A percentile compares a stretch with the other conserved stretches of the same genome.
These are phyloP conservation scores for Paecilomyces sp. DNA, from an alignment of 2,329 filamentous ascomycete genomes.

Conservation along the genomic window DNA sequence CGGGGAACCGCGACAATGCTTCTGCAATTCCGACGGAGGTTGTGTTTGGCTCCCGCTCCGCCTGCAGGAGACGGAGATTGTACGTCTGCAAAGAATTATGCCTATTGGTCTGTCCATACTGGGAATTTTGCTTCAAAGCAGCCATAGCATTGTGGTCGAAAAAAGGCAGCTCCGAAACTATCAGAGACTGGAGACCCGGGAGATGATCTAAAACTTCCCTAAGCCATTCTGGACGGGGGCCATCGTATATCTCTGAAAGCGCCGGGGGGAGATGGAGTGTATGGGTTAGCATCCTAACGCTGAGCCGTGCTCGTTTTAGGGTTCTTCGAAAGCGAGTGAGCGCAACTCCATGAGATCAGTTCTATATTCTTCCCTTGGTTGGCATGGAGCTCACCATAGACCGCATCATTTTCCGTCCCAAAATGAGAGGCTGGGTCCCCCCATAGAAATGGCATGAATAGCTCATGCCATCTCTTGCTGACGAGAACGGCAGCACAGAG, in stretches of 20 bases:
- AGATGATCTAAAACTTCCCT: constrained; percentile 52
- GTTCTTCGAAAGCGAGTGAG: constrained; percentile 53
- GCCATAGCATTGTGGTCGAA: constrained; percentile 54
- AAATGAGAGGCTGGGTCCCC: constrained; percentile 58
- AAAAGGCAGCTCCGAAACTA: constrained; percentile 53
- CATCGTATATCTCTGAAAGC: constrained; percentile 54
- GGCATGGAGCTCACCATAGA: constrained; percentile 40
- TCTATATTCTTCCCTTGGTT: constrained; percentile 3
- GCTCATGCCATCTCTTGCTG: constrained; percentile 49
- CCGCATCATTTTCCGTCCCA: constrained; percentile 52
- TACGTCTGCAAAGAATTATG: constrained; percentile 23
- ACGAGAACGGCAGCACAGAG: constrained; percentile 51
- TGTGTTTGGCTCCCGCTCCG: constrained; percentile 51
- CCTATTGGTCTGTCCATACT: constrained; percentile 2
- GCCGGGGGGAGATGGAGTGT: constrained; percentile 56
- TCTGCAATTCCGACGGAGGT: constrained; percentile 48
- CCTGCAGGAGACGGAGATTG: constrained; percentile 49
- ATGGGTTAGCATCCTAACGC: constrained; percentile 51
- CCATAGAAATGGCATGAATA: constrained; percentile 56
- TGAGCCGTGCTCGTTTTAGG: constrained; percentile 45
- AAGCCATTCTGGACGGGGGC: constrained; percentile 53
- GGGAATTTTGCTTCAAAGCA: constrained; percentile 34
- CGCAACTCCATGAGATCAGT: constrained; percentile 38
- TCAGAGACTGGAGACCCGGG: constrained; percentile 52
- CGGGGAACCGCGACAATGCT: constrained; percentile 46